phyloP scores from a whole-genome alignment of 129 eudicot genomes.

The Silybum marianum region DNA sequence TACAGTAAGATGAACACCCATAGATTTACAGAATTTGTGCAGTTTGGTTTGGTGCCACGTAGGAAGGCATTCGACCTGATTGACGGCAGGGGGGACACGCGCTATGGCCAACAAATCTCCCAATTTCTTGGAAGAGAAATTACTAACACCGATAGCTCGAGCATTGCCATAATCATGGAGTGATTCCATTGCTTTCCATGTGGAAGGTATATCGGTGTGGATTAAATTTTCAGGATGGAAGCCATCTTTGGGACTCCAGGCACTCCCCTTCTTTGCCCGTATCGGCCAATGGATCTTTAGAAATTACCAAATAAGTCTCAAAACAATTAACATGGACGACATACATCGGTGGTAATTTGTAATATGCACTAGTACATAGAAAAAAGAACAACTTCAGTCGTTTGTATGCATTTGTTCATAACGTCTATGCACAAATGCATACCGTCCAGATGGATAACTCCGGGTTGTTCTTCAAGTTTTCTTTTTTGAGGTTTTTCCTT shows the following conservation, averaged over 20 bases:
- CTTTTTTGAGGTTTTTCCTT: too few relatives aligned
- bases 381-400: too few relatives aligned
- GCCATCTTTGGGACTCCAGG: conserved; percentile 12
- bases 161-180: conserved; percentile 72
- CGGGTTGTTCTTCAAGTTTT: too few relatives aligned
- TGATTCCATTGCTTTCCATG: conserved; percentile 88
- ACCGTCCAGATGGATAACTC: too few relatives aligned
- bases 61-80: conserved; percentile 88
- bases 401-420: too few relatives aligned
- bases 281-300: conserved; percentile 76
- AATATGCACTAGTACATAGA: neutral
- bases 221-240: conserved; percentile 50
- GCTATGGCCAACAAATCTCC: conserved; percentile 48
- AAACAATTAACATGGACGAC: too few relatives aligned
- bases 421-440: too few relatives aligned
- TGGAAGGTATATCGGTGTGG: conserved; percentile 59
- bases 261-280: conserved; percentile 50
- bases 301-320: too few relatives aligned
- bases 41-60: conserved; percentile 73
- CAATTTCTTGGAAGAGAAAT: conserved; percentile 70
- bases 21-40: conserved; percentile 63
- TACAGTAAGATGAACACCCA: conserved; percentile 73
- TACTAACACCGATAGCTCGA: conserved; percentile 78
- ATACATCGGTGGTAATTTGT: neutral
- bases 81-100: conserved; percentile 68